A percentile compares a stretch with the other conserved stretches of the same genome.
Conservation (phyloP, 2,329 filamentous ascomycete species). For the Fusarium sp. region DNA sequence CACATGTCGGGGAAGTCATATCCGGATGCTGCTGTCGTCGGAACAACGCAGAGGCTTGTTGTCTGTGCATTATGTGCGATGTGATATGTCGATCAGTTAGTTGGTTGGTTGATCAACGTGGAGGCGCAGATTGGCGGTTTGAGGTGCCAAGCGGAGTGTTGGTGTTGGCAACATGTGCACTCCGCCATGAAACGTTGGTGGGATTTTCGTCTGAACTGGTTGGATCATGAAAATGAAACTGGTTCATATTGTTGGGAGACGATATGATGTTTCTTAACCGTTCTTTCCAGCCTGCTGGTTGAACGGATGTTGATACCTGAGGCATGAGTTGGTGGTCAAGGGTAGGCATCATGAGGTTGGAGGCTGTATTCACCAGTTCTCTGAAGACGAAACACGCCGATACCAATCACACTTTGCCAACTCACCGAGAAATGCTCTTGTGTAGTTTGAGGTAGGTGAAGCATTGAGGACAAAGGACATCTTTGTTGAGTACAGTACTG, state of each 20-base stretch:
- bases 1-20: background rate
- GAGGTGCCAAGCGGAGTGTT: background rate
- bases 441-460: background rate
- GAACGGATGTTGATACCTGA: background rate
- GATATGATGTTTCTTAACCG: background rate
- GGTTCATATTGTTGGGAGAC: background rate
- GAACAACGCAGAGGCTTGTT: background rate
- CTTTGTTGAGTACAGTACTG: background rate
- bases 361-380: background rate
- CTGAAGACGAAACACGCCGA: no score
- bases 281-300: background rate
- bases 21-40: background rate
- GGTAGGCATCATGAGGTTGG: background rate
- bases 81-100: background rate
- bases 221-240: background rate
- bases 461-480: background rate
- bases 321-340: background rate
- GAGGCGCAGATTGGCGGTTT: constrained; percentile 9
- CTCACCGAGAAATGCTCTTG: no score
- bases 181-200: background rate
- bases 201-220: background rate
- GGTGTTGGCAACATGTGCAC: background rate
- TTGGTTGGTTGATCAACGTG: background rate
- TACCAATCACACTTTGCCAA: background rate
- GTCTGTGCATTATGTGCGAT: background rate